These are phyloP conservation scores for Lichtheimia corymbifera DNA, from an alignment of 371 early-diverging fungal genomes.

Conservation along the genomic window DNA sequence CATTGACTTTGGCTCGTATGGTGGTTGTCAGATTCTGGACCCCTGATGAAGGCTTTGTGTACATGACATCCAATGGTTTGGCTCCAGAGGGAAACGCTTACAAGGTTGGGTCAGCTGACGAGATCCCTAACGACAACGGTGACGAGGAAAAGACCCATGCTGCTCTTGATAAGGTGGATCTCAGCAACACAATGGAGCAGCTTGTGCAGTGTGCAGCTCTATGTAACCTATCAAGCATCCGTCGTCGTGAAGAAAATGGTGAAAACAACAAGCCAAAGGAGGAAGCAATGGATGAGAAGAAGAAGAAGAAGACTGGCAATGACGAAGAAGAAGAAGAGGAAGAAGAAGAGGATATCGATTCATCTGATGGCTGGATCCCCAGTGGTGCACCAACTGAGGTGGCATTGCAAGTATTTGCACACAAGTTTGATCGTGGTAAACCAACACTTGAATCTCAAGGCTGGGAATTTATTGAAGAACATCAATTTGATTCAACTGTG, in stretches of 20 bases:
- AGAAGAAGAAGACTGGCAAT: slow-evolving; percentile 21
- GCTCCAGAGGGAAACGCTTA: slow-evolving; percentile 63
- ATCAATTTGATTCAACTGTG: slow-evolving; percentile 73
- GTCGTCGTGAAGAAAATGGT: slow-evolving; percentile 14
- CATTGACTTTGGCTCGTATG: slow-evolving; percentile 34
- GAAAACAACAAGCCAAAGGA: background rate
- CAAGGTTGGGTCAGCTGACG: slow-evolving; percentile 30
- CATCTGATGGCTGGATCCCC: slow-evolving; percentile 15
- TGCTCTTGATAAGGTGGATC: slow-evolving; percentile 16
- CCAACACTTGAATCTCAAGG: slow-evolving; percentile 40
- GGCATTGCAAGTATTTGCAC: slow-evolving; percentile 71
- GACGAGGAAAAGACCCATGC: background rate
- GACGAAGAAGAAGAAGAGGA: slow-evolving; percentile 39
- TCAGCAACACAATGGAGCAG: slow-evolving; percentile 3
- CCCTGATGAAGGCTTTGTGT: slow-evolving; percentile 60
- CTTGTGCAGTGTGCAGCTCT: slow-evolving; percentile 47
- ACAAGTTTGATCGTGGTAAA: slow-evolving; percentile 63
- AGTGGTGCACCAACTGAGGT: slow-evolving; percentile 43
- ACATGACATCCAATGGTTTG: slow-evolving; percentile 60
- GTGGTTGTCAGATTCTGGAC: slow-evolving; percentile 62
- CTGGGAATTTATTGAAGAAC: slow-evolving; percentile 70
- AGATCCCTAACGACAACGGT: background rate
- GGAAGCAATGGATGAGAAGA: slow-evolving; percentile 30
- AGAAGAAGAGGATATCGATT: background rate
- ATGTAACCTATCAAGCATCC: slow-evolving; percentile 58